phyloP scores from a whole-genome alignment of 176 grass and related monocot genomes.

The Hsuehochloa calcarea region DNA sequence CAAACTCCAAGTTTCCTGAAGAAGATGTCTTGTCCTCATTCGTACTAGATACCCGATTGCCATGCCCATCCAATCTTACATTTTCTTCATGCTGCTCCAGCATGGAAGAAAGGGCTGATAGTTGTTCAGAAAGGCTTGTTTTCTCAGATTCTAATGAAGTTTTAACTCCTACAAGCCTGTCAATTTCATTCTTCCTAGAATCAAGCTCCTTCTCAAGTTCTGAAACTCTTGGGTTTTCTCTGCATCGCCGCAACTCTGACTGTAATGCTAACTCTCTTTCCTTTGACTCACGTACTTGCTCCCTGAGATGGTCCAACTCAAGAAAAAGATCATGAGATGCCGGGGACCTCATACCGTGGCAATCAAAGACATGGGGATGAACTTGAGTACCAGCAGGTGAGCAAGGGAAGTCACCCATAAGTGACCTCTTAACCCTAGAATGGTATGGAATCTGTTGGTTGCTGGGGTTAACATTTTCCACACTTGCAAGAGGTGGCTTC shows the following conservation, averaged over 20 bases:
- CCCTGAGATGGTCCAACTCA: slow-evolving; percentile 87
- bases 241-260: slow-evolving; percentile 64
- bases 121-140: slow-evolving; percentile 63
- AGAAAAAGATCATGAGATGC: slow-evolving; percentile 94
- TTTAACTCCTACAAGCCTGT: slow-evolving; percentile 51
- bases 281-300: slow-evolving; percentile 80
- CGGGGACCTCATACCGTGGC: slow-evolving; percentile 58
- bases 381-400: slow-evolving; percentile 82
- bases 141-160: slow-evolving; percentile 73
- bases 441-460: slow-evolving; percentile 61
- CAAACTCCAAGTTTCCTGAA: slow-evolving; percentile 69
- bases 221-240: slow-evolving; percentile 68
- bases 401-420: slow-evolving; percentile 88
- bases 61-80: slow-evolving; percentile 42
- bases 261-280: slow-evolving; percentile 77
- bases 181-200: slow-evolving; percentile 58
- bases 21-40: slow-evolving; percentile 40
- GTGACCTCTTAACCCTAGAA: slow-evolving; percentile 85
- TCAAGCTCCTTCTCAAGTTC: slow-evolving; percentile 91
- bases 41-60: slow-evolving; percentile 5
- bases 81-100: slow-evolving; percentile 52
- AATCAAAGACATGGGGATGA: slow-evolving; percentile 84
- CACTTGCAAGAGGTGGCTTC: slow-evolving; percentile 59
- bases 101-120: slow-evolving; percentile 63
- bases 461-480: slow-evolving; percentile 50